Base-by-base conservation (phyloP, 2,329 filamentous ascomycete species). In the Geosmithia flava region DNA sequence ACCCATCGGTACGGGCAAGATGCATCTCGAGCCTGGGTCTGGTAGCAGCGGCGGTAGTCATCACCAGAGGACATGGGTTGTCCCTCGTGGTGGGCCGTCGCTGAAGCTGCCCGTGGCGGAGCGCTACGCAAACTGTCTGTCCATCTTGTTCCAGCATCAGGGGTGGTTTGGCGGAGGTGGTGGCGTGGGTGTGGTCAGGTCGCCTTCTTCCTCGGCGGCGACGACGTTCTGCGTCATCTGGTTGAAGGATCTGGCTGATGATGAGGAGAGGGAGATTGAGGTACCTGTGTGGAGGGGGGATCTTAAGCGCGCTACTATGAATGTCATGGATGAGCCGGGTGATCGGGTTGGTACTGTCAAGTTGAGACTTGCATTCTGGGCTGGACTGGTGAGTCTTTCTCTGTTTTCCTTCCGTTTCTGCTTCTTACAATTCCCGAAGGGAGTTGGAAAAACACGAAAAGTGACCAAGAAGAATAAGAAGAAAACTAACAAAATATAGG, bases 181-280 rank as follows among this genome's bases (percentile, higher is more conserved):
- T 7, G 11, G 29, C 29, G 16, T 20, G 41, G 29, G 39, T 75
- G 46, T 56, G 76, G 37, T 59, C 76, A 83, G 46, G 74, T 71
- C 49, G n/a, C n/a, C n/a, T n/a, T n/a, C n/a, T n/a, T n/a, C n/a
- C n/a, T n/a, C n/a, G n/a, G n/a, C n/a, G n/a, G 78, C 76, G 0
- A 65, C 71, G 2, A 82, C 79, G 0, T 83, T 85, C 54, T 72
- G 74, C 7, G 71, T 85, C 2, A 64, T 85, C 2, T 87, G 83
- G 83, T 68, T 87, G 17, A 77, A 79, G 52, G 78, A 86, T n/a
- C 68, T 88, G 0, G 65, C 72, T 0, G 84, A 88, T 49, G 83
- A 86, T 50, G 76, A 85, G 55, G 72, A 81, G 47, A 66, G 70
- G 42, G 76, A 72, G 1, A 55, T 84, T 8, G 71, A 69, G 4